Conservation (phyloP, 129 eudicot genomes). For the Artemisia argyi region DNA sequence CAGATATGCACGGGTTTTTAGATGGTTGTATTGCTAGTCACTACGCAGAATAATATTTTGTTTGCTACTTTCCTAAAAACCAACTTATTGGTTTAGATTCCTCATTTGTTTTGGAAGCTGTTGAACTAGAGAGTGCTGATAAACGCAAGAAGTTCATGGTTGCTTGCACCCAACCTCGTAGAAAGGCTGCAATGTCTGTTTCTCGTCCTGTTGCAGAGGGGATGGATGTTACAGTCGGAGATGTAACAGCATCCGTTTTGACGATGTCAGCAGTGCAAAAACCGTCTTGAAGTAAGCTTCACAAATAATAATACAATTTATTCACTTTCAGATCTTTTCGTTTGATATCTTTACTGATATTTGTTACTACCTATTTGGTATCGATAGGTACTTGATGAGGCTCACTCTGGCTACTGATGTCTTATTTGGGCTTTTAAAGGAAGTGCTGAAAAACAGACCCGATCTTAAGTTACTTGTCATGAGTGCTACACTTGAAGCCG, state of each 20-base stretch:
- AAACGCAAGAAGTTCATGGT: slow-evolving; percentile 76
- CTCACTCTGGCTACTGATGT: slow-evolving; percentile 98
- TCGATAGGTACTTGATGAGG: slow-evolving; percentile 89
- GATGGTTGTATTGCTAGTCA: too few relatives aligned
- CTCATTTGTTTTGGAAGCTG: slow-evolving; percentile 97
- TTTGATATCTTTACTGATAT: neutral
- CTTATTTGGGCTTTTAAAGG: slow-evolving; percentile 86
- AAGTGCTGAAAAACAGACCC: slow-evolving; percentile 86
- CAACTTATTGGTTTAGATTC: slow-evolving; percentile 47
- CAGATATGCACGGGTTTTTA: too few relatives aligned
- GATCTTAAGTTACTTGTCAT: slow-evolving; percentile 91
- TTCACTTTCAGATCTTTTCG: neutral
- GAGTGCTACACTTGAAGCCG: slow-evolving; percentile 99
- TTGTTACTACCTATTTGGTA: slow-evolving; percentile 6
- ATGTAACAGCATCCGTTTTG: slow-evolving; percentile 96
- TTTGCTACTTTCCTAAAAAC: too few relatives aligned
- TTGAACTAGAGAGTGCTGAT: slow-evolving; percentile 66
- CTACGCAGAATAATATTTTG: too few relatives aligned
- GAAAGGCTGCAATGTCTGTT: slow-evolving; percentile 99
- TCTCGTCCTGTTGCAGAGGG: slow-evolving; percentile 98
- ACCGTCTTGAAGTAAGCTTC: slow-evolving; percentile 83
- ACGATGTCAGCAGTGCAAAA: slow-evolving; percentile 85
- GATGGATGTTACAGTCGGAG: slow-evolving; percentile 96
- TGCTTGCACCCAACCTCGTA: slow-evolving; percentile 95
- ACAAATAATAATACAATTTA: neutral